A percentile compares a stretch with the other conserved stretches of the same genome.
Evolutionary conservation across 257 asterid genomes (phyloP).

Genomic region (Solanum appendiculatum): DNA sequence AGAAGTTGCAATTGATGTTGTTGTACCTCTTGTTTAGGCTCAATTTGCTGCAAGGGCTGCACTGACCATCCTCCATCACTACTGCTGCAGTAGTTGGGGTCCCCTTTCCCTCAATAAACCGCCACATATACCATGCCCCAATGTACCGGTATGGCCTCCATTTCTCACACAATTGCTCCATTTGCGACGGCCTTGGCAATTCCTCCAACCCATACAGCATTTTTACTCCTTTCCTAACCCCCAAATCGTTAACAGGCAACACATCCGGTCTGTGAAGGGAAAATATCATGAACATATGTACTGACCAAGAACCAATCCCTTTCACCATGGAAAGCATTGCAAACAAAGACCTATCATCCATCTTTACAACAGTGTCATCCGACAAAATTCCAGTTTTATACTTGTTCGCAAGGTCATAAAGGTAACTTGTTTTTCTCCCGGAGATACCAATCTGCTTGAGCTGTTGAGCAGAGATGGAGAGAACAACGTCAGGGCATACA

Average conservation of each 20-base stretch:
- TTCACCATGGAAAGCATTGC: conserved; percentile 92
- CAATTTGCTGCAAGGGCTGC: conserved; percentile 75
- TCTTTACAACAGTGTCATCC: conserved; percentile 66
- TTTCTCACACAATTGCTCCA: conserved; percentile 87
- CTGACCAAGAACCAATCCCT: conserved; percentile 97
- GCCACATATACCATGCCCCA: conserved; percentile 98
- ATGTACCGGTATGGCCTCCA: conserved; percentile 94
- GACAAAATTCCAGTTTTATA: conserved; percentile 70
- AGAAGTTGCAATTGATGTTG: conserved; percentile 76
- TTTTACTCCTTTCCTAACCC: conserved; percentile 92
- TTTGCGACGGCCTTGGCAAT: conserved; percentile 76
- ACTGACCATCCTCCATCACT: conserved; percentile 31
- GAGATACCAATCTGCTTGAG: conserved; percentile 88
- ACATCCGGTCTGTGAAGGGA: conserved; percentile 89
- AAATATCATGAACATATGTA: conserved; percentile 92
- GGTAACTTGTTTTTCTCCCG: conserved; percentile 75
- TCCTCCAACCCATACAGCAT: conserved; percentile 70
- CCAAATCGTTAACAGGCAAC: conserved; percentile 81
- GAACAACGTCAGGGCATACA: conserved; percentile 62
- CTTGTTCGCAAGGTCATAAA: conserved; percentile 70
- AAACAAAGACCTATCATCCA: conserved; percentile 85
- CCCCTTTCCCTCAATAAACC: conserved; percentile 67
- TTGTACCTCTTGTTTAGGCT: conserved; percentile 43
- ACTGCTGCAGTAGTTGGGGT: conserved; percentile 31
- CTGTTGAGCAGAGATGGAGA: conserved; percentile 59